Conservation (phyloP, 805 yeast species). For the Kregervanrija fluxuum region DNA sequence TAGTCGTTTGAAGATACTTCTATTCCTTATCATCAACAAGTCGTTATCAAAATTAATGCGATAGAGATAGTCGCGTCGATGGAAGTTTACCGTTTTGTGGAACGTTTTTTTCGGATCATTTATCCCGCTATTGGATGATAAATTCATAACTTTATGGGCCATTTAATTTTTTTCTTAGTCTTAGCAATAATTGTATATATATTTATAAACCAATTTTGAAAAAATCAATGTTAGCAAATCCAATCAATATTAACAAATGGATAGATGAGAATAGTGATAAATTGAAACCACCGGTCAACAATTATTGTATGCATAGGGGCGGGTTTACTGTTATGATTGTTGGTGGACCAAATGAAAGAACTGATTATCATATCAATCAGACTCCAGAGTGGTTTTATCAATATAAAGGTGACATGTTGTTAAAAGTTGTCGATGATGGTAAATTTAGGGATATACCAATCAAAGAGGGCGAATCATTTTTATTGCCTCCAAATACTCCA, state of each 20-base stretch:
- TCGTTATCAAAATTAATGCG: too few species aligned
- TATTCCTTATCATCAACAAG: too few species aligned
- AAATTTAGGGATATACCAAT: constrained; percentile 69
- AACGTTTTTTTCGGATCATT: too few species aligned
- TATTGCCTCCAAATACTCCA: constrained; percentile 78
- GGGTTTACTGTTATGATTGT: constrained; percentile 94
- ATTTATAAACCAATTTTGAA: constrained; percentile 19
- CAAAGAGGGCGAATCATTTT: constrained; percentile 80
- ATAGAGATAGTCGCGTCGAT: too few species aligned
- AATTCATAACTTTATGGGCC: too few species aligned
- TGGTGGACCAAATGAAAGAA: constrained; percentile 92
- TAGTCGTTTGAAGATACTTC: too few species aligned
- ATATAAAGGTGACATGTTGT: constrained; percentile 78
- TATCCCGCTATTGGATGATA: too few species aligned
- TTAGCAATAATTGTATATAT: too few species aligned
- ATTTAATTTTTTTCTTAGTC: too few species aligned
- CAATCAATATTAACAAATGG: constrained; percentile 79
- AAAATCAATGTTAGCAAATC: constrained; percentile 43
- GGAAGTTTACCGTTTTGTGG: too few species aligned
- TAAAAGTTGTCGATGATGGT: constrained; percentile 76
- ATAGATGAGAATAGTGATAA: constrained; percentile 65
- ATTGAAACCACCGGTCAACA: constrained; percentile 87
- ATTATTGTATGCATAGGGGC: constrained; percentile 82
- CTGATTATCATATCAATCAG: constrained; percentile 88
- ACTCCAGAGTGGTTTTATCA: constrained; percentile 93